A percentile compares a stretch with the other conserved stretches of the same genome.
Conservation (phyloP, 2,329 filamentous ascomycete species). For the Colletotrichum lindemuthianum region DNA sequence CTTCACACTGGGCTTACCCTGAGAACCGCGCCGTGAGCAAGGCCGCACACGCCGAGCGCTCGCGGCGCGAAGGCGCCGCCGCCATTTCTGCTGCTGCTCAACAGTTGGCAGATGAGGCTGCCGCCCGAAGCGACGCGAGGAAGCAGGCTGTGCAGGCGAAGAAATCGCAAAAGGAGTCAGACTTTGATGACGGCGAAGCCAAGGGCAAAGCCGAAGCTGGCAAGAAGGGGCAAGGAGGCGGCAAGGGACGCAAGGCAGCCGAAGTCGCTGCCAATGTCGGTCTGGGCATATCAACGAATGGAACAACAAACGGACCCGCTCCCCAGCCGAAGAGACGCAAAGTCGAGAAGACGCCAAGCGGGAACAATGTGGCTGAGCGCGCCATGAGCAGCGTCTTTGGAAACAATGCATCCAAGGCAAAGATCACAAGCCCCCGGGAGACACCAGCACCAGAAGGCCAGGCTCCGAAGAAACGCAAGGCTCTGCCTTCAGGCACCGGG, state of each 20-base stretch:
- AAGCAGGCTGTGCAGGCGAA: conserved; percentile 84
- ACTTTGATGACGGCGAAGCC: conserved; percentile 76
- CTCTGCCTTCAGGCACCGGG: conserved; percentile 70
- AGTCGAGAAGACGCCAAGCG: conserved; percentile 73
- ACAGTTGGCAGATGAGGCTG: conserved; percentile 83
- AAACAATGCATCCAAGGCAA: conserved; percentile 62
- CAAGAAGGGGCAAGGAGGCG: conserved; percentile 71
- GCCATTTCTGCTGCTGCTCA: conserved; percentile 81
- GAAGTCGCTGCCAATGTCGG: conserved; percentile 65
- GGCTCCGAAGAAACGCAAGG: conserved; percentile 77
- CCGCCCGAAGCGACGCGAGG: conserved; percentile 83
- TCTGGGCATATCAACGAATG: conserved; percentile 71
- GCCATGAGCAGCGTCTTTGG: conserved; percentile 70
- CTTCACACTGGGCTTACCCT: conserved; percentile 94
- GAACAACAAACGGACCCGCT: conserved; percentile 59
- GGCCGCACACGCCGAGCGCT: conserved; percentile 75
- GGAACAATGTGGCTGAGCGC: conserved; percentile 69
- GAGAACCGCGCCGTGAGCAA: conserved; percentile 75
- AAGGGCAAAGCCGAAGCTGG: conserved; percentile 57
- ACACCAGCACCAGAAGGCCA: conserved; percentile 71
- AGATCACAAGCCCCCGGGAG: conserved; percentile 72
- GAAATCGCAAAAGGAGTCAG: conserved; percentile 81
- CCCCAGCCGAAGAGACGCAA: conserved; percentile 81
- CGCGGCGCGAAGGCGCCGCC: conserved; percentile 80
- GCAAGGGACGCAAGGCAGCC: conserved; percentile 71